Conservation (phyloP, 2,329 filamentous ascomycete genomes). For the Pezicula carpinea region DNA sequence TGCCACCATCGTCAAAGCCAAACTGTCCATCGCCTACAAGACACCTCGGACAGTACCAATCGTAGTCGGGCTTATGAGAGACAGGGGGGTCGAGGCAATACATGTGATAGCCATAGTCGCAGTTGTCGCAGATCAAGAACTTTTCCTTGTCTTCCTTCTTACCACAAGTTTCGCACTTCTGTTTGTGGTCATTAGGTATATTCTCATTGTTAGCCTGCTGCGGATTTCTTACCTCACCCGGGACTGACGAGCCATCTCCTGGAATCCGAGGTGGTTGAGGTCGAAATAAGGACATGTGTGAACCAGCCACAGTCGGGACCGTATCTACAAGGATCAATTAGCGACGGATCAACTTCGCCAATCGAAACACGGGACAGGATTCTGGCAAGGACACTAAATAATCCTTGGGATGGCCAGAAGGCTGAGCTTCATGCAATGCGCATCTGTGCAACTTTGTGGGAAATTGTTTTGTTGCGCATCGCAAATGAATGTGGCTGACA, state of each 20-base stretch:
- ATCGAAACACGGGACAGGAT: constrained; percentile 12
- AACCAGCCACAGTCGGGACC: constrained; percentile 85
- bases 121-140: constrained; percentile 83
- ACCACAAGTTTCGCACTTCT: constrained; percentile 84
- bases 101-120: constrained; percentile 83
- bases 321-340: constrained; percentile 44
- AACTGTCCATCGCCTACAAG: constrained; percentile 95
- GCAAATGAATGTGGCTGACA: constrained; percentile 22
- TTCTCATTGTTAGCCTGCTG: constrained; percentile 41
- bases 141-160: constrained; percentile 68
- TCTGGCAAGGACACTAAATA: not conserved
- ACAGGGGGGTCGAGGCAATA: constrained; percentile 84
- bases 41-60: constrained; percentile 96
- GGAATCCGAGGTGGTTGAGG: constrained; percentile 68
- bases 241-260: constrained; percentile 35
- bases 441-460: too few species aligned
- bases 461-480: too few species aligned
- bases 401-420: constrained; percentile 6
- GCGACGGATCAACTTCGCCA: constrained; percentile 22
- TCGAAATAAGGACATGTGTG: constrained; percentile 92
- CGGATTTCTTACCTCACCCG: constrained; percentile 50
- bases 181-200: constrained; percentile 25
- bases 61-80: constrained; percentile 70
- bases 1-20: constrained; percentile 91
- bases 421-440: not conserved